These are phyloP conservation scores for Populus trichocarpa DNA, from an alignment of 441 rosid species.

Conservation along the genomic window DNA sequence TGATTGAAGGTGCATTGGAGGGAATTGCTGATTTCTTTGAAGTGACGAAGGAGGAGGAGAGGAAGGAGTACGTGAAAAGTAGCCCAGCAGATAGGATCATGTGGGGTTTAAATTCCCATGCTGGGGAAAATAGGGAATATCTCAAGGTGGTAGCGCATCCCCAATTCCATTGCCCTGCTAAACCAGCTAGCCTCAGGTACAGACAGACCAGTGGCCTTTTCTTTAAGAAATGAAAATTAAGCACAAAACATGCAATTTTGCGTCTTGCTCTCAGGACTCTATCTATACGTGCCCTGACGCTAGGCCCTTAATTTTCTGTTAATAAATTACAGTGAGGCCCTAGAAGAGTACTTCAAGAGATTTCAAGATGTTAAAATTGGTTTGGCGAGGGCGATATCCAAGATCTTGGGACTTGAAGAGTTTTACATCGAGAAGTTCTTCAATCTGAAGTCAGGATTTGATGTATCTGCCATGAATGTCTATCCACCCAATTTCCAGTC, in stretches of 20 bases:
- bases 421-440: slow-evolving; percentile 25
- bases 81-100: slow-evolving; percentile 15
- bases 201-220: no score
- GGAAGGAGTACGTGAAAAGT: slow-evolving; percentile 13
- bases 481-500: slow-evolving; percentile 28
- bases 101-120: slow-evolving; percentile 19
- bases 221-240: no score
- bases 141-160: slow-evolving; percentile 30
- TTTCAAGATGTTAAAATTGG: slow-evolving; percentile 18
- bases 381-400: slow-evolving; percentile 31
- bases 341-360: slow-evolving; percentile 22
- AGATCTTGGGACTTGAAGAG: slow-evolving; percentile 27
- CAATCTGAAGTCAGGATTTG: slow-evolving; percentile 23
- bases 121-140: slow-evolving; percentile 28
- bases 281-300: background rate
- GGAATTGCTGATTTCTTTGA: slow-evolving; percentile 25
- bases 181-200: slow-evolving; percentile 20
- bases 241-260: no score
- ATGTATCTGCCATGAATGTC: slow-evolving; percentile 29
- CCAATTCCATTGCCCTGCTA: slow-evolving; percentile 20
- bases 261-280: background rate
- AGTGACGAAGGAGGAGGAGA: slow-evolving; percentile 12
- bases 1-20: slow-evolving; percentile 25
- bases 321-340: slow-evolving; percentile 15
- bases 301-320: background rate